phyloP scores from a whole-genome alignment of 1,284 basidiomycete genomes.

The Polyporus tsugae region DNA sequence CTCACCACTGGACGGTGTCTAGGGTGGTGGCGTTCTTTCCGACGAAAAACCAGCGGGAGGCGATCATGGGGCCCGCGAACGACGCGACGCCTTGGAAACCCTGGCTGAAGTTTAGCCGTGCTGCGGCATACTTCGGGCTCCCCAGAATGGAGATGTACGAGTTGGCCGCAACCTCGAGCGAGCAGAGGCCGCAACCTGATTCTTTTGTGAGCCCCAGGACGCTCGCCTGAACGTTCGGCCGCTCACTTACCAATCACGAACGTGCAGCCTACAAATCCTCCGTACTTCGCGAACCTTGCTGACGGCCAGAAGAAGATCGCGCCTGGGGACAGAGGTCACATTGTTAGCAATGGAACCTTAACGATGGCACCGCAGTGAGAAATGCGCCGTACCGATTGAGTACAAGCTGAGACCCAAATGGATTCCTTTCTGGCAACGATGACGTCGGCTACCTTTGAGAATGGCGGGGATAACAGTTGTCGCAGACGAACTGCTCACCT shows the following conservation, averaged over 20 bases:
- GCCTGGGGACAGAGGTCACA: conserved; percentile 42
- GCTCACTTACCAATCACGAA: conserved; percentile 63
- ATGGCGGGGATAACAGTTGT: neutral
- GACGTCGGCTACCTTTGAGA: conserved; percentile 17
- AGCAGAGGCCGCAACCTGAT: conserved; percentile 75
- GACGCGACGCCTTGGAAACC: conserved; percentile 85
- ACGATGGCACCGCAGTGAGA: conserved; percentile 17
- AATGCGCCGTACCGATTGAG: conserved; percentile 57
- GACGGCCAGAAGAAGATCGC: conserved; percentile 87
- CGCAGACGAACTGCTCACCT: conserved; percentile 46
- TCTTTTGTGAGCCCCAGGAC: neutral
- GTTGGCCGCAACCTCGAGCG: conserved; percentile 80
- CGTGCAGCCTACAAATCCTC: conserved; percentile 79
- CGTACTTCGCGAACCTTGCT: conserved; percentile 71
- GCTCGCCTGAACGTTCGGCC: conserved; percentile 3
- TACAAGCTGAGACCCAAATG: conserved; percentile 78
- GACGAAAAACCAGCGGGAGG: conserved; percentile 77
- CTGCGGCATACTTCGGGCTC: conserved; percentile 74
- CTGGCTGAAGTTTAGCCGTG: conserved; percentile 84
- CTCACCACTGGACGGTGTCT: conserved; percentile 77
- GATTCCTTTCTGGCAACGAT: conserved; percentile 58
- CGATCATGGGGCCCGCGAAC: conserved; percentile 84
- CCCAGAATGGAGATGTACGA: conserved; percentile 81
- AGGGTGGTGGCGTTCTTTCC: conserved; percentile 68
- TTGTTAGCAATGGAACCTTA: conserved; percentile 16